Percentiles rank a stretch among this genome's conserved stretches.
Conservation (phyloP, 176 grass and related monocot species). For the Hordeum vulgare region MorexV3_pseudomolecules_assembly NC_058521.1:30684620-30685119, state of each 20-base stretch:
- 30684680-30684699: too few relatives aligned
- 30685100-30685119: background rate
- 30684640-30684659: background rate
- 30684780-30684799: background rate
- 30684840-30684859: background rate
- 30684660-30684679: background rate
- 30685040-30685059: background rate
- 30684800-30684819: background rate
- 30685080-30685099: constrained; percentile 7
- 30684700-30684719: too few relatives aligned
- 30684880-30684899: background rate
- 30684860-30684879: background rate
- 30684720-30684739: background rate
- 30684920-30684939: background rate
- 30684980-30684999: background rate
- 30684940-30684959: background rate
- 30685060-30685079: background rate
- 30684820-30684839: background rate
- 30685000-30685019: background rate
- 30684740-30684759: background rate
- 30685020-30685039: background rate
- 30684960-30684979: background rate
- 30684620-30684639: background rate
- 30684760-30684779: background rate
- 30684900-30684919: background rate